phyloP scores from a whole-genome alignment of 257 asterid species.

The Galeopsis tetrahit region DNA sequence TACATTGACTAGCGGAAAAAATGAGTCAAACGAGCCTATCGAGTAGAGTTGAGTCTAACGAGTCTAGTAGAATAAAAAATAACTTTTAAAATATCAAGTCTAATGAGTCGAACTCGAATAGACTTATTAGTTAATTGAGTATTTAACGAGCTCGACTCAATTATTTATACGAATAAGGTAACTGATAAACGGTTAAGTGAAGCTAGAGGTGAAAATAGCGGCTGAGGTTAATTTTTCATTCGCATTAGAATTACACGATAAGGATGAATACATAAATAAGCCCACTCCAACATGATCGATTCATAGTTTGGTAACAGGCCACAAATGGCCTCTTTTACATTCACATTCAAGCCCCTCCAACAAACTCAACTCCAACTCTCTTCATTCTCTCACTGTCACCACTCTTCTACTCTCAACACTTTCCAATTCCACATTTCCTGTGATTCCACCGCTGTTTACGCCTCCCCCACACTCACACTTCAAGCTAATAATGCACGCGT shows the following conservation, averaged over 20 bases:
- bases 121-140: too few species aligned
- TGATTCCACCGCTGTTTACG: neutral
- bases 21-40: too few species aligned
- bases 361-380: slow-evolving; percentile 58
- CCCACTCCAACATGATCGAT: slow-evolving; percentile 16
- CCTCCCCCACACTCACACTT: slow-evolving; percentile 31
- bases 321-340: slow-evolving; percentile 52
- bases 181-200: too few species aligned
- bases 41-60: too few species aligned
- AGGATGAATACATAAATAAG: slow-evolving; percentile 16
- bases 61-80: too few species aligned
- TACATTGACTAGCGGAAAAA: too few species aligned
- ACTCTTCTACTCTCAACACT: slow-evolving; percentile 42
- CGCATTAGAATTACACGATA: slow-evolving; percentile 13
- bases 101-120: too few species aligned
- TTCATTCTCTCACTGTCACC: slow-evolving; percentile 50
- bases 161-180: too few species aligned
- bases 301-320: slow-evolving; percentile 45
- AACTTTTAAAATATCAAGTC: too few species aligned
- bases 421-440: slow-evolving; percentile 42
- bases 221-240: neutral
- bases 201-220: too few species aligned
- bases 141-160: too few species aligned
- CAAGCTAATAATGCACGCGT: slow-evolving; percentile 39
- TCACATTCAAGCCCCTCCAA: slow-evolving; percentile 55